Conservation (phyloP, 148 eudicot genomes). For the Diospyros kaki region DNA sequence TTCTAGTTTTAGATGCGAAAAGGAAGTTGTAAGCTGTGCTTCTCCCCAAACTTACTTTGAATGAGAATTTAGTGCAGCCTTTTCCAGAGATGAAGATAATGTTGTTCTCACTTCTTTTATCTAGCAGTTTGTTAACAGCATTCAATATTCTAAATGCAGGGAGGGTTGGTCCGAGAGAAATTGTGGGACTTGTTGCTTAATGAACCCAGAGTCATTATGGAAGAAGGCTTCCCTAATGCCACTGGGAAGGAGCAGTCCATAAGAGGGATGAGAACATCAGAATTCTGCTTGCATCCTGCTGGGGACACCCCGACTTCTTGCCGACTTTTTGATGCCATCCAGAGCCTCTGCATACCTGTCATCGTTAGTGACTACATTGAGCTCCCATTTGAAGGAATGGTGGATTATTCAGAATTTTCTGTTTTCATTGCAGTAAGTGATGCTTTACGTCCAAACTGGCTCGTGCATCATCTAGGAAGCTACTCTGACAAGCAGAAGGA, state of each 20-base stretch:
- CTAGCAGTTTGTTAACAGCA: background rate
- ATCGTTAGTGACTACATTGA: slow-evolving; percentile 77
- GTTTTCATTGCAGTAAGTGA: slow-evolving; percentile 63
- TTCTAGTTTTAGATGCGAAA: background rate
- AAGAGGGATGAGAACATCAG: slow-evolving; percentile 88
- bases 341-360: slow-evolving; percentile 93
- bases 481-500: slow-evolving; percentile 49
- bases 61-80: background rate
- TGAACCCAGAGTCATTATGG: slow-evolving; percentile 75
- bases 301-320: slow-evolving; percentile 99
- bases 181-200: slow-evolving; percentile 76
- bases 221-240: slow-evolving; percentile 98
- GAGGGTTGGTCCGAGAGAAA: slow-evolving; percentile 77
- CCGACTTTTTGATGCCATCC: slow-evolving; percentile 91
- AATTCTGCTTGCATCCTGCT: slow-evolving; percentile 96
- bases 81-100: background rate
- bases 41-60: background rate
- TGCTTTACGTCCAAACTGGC: slow-evolving; percentile 83
- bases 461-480: slow-evolving; percentile 59
- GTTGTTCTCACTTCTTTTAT: background rate
- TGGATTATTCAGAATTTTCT: slow-evolving; percentile 85
- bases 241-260: slow-evolving; percentile 89
- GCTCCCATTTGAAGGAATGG: slow-evolving; percentile 89
- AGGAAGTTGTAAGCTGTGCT: background rate
- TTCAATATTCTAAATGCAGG: slow-evolving; percentile 35